Evolutionary conservation across 768 basidiomycete species (phyloP), one percentile per base, ranked within the genome.

Genomic region (Goffeauzyma gilvescens): DNA sequence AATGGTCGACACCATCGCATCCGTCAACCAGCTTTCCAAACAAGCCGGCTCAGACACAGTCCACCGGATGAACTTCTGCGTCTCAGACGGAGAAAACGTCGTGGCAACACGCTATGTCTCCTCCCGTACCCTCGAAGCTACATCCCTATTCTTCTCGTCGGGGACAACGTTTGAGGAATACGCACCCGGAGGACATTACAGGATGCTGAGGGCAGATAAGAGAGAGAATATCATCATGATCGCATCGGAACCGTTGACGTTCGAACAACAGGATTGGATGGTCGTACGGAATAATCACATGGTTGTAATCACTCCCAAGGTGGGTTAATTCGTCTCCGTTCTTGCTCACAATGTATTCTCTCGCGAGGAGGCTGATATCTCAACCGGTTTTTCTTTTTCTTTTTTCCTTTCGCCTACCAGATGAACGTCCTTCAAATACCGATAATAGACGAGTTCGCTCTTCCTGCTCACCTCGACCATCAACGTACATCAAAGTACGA

Each of bases 181-280:
- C 52, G 75, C 76, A 20, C 74, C 80, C 51, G 85, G 83, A 4
- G 83, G 84, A 18, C 79, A 87, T 58, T 90, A 90, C 62, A 78
- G 78, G 58, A 95, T 95, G 89, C 78, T 78, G 5, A 95, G 93
- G 64, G 75, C 79, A 24, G 89, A 95, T 66, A 93, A 90, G 61
- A 69, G 60, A 45, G 90, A 95, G 62, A 83, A 86, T 53, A 93
- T 95, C 53, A 86, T 98, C 53, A 79, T 95, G 79, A 58, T 60
- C 37, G 52, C 46, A 26, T 83, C 80, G 52, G 90, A 96, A 54
- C 93, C 93, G 0, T 66, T 98, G 33, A 98, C 93, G 0, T 98
- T 96, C 54, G 90, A 98, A 66, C 72, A 87, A 71, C 84, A 85
- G 38, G 93, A 98, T 62, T 98, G 93, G 93, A 89, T 95, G 79